A percentile compares a stretch with the other conserved stretches of the same genome.
These are phyloP conservation scores for Trypanosoma avium DNA, from an alignment of 208 protist species.

Conservation along the genomic window DNA sequence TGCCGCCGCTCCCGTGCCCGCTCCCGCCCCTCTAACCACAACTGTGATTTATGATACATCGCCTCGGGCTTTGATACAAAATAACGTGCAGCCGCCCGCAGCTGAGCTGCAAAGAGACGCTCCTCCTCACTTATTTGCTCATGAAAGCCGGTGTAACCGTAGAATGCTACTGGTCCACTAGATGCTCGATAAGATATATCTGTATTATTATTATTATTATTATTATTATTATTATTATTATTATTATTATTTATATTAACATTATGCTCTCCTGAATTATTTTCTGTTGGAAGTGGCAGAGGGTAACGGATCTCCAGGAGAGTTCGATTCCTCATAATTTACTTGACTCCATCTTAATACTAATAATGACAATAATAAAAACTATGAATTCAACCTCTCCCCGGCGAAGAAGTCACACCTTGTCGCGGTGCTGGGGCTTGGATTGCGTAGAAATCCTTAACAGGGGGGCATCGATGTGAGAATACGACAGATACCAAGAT, in stretches of 20 bases:
- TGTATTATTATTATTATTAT: neutral
- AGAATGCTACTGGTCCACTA: constrained; percentile 2
- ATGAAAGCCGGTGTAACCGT: constrained; percentile 11
- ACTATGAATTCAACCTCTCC: neutral
- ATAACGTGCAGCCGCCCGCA: constrained; percentile 43
- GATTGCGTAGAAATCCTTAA: too few relatives aligned
- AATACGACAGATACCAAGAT: too few relatives aligned
- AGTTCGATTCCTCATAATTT: neutral
- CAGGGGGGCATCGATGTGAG: too few relatives aligned
- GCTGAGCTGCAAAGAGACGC: constrained; percentile 25
- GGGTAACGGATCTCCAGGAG: constrained; percentile 33
- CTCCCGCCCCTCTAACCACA: constrained; percentile 39
- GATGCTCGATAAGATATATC: neutral
- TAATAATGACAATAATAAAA: too few relatives aligned
- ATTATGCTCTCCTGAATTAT: neutral
- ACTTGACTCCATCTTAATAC: neutral
- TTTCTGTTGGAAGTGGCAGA: neutral
- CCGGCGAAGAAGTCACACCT: too few relatives aligned
- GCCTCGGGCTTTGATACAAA: constrained; percentile 32
- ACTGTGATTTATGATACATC: constrained; percentile 61
- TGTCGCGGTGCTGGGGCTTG: too few relatives aligned
- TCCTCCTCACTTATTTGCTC: constrained; percentile 32
- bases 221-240: neutral
- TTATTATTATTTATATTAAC: neutral
- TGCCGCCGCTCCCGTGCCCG: constrained; percentile 27